Conservation (phyloP, 2,329 filamentous ascomycete genomes). For the Xylariales sp. region DNA sequence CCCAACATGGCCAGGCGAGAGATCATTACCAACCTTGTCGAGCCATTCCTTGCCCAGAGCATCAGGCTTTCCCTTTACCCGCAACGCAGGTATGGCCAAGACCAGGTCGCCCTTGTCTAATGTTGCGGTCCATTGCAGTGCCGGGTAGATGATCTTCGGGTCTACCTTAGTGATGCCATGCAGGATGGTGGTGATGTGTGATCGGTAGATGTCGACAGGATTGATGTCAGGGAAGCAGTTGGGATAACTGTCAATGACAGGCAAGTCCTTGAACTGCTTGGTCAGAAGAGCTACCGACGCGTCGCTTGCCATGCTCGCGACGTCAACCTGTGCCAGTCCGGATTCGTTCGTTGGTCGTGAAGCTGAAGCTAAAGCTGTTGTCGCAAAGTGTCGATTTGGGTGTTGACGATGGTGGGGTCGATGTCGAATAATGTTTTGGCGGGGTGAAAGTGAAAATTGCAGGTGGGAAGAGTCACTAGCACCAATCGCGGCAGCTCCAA, state of each 20-base stretch:
- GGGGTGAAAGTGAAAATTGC: no score
- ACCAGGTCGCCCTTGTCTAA: constrained; percentile 81
- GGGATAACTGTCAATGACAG: constrained; percentile 38
- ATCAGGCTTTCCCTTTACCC: constrained; percentile 67
- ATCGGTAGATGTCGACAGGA: constrained; percentile 74
- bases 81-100: constrained; percentile 72
- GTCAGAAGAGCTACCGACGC: constrained; percentile 18
- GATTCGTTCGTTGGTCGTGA: not conserved
- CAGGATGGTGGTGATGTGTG: constrained; percentile 67
- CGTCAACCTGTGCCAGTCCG: not conserved
- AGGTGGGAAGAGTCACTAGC: no score
- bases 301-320: constrained; percentile 16
- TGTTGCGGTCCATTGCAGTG: constrained; percentile 72
- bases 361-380: not conserved
- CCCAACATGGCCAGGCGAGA: not conserved
- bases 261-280: constrained; percentile 18
- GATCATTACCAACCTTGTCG: constrained; percentile 42
- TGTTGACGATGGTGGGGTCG: constrained; percentile 11
- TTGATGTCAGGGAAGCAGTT: constrained; percentile 64
- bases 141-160: constrained; percentile 64
- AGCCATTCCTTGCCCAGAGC: constrained; percentile 59
- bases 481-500: no score
- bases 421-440: constrained; percentile 9
- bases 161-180: constrained; percentile 67
- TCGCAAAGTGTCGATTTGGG: not conserved